These are phyloP conservation scores for Yarrowia sp. DNA, from an alignment of 805 yeast species.

Conservation along the genomic window DNA sequence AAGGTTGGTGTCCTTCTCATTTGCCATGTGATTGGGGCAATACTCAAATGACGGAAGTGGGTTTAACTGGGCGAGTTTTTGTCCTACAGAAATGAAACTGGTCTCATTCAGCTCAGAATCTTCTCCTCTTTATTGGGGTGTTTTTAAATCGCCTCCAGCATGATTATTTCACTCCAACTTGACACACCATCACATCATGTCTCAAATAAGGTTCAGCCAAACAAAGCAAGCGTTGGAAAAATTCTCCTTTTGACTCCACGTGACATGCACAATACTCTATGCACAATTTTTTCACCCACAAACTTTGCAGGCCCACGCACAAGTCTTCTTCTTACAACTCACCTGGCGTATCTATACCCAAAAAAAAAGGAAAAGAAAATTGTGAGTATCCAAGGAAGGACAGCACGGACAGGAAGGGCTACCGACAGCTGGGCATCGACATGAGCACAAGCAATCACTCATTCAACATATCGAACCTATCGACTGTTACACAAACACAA, in stretches of 20 bases:
- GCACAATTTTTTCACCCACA: constrained; percentile 26
- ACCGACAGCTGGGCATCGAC: too few species aligned
- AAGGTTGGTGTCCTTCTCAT: too few species aligned
- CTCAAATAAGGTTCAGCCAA: not conserved
- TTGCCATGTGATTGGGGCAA: too few species aligned
- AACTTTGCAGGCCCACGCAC: constrained; percentile 20
- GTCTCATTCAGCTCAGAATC: too few species aligned
- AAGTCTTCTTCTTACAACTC: constrained; percentile 27
- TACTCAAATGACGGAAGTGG: too few species aligned
- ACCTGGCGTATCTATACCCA: constrained; percentile 27
- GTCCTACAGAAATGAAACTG: too few species aligned
- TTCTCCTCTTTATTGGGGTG: too few species aligned
- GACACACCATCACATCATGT: not conserved
- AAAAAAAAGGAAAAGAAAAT: constrained; percentile 11
- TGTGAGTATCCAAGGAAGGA: constrained; percentile 9
- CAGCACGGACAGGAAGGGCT: too few species aligned
- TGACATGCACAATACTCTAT: constrained; percentile 19
- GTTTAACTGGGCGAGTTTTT: too few species aligned
- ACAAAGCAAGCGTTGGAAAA: constrained; percentile 11
- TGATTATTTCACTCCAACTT: not conserved
- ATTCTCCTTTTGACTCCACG: constrained; percentile 15
- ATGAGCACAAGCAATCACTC: too few species aligned
- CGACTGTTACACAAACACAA: not conserved
- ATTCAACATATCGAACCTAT: too few species aligned
- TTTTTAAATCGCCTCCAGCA: not conserved